These are phyloP conservation scores for Keithomyces neogunnii DNA, from an alignment of 2,329 filamentous ascomycete genomes.

Conservation along the genomic window DNA sequence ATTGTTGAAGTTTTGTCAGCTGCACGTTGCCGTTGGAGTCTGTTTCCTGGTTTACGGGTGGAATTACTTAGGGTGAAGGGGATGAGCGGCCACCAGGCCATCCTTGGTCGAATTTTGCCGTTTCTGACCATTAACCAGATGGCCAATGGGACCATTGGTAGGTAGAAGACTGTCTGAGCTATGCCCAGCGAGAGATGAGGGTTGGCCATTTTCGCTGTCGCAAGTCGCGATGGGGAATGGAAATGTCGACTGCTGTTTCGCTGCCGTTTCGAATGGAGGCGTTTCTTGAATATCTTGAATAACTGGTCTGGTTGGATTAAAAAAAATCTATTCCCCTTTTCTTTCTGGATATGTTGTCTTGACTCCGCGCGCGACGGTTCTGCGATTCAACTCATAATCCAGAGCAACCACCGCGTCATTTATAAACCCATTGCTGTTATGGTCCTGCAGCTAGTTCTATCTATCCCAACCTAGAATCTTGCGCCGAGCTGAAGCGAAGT, in stretches of 20 bases:
- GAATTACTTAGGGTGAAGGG: constrained; percentile 14
- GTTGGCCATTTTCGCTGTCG: constrained; percentile 8
- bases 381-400: too few species aligned
- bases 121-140: constrained; percentile 17
- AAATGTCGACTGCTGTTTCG: neutral
- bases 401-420: too few species aligned
- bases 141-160: constrained; percentile 15
- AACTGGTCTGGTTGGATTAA: neutral
- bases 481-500: neutral
- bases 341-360: too few species aligned
- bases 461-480: neutral
- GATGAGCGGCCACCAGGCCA: constrained; percentile 19
- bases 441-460: neutral
- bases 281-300: too few species aligned
- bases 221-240: neutral
- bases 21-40: neutral
- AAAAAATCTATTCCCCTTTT: too few species aligned
- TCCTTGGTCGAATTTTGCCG: constrained; percentile 16
- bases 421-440: too few species aligned
- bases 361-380: too few species aligned
- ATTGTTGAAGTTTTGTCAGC: neutral
- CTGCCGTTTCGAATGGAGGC: too few species aligned
- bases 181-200: constrained; percentile 16
- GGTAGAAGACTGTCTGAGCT: constrained; percentile 18
- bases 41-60: neutral